Base-by-base conservation (phyloP, 192 early-diverging fungal species). In the Entophlyctis helioformis region DNA sequence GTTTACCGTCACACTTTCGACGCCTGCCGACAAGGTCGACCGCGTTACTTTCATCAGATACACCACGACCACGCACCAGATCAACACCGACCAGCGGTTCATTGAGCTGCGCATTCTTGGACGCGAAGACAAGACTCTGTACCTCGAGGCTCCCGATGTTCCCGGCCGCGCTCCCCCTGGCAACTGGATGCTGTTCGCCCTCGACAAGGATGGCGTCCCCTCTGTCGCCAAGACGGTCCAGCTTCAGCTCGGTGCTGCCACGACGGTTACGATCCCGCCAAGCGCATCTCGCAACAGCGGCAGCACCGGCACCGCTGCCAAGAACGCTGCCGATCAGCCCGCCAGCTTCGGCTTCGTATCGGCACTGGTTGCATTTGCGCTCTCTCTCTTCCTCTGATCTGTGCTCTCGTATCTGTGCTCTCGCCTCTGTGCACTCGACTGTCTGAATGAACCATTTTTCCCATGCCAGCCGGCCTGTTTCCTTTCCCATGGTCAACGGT, bases 61-160 rank as follows among this genome's bases (percentile, higher is more conserved):
- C 44, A 37, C 49, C 4, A 38, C 49, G 26, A 36, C 50, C 23
- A 58, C 56, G 0, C 56, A 58, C 50, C 36, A 50, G 35, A 33
- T 43, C 48, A 58, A 58, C 44, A 22, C 50, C 36, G 56, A 58
- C 46, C 56, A 58, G 36, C 49, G 56, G 15, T 48, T 47, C 28
- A 43, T 58, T 25, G 42, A 53, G 39, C 38, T 58, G 36, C 44
- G 53, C 36, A 41, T 53, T 28, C n/a, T 53, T 23, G 46, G 46
- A 23, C 46, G 46, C 52, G 46, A 20, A 5, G 24, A 21, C 34
- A 35, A 56, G 32, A 41, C 24, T 22, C 34, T 58, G 2, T 22
- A 44, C 11, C 50, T 58, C 31, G 8, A 36, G 11, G 5, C 36
- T 16, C 56, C 56, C 5, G 20, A 34, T n/a, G 53, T 46, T 23